Conservation (phyloP, 306 rosid genomes). For the Acmispon strigosus region DNA sequence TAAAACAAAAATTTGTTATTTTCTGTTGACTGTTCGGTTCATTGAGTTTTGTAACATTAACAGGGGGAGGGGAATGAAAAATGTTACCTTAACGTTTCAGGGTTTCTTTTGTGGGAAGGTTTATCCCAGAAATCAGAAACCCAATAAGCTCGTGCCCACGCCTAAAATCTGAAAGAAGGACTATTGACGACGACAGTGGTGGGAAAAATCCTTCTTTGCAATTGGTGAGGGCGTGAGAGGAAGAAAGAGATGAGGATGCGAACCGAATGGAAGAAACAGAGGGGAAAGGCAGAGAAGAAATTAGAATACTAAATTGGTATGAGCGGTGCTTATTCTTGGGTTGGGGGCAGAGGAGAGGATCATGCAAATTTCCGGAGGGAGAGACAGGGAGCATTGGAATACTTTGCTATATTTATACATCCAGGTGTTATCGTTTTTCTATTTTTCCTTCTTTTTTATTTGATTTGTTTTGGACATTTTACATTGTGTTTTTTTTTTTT, state of each 20-base stretch:
- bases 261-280: background rate
- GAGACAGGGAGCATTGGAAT: constrained; percentile 29
- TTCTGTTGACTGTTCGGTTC: background rate
- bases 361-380: constrained; percentile 24
- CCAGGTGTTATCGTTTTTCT: background rate
- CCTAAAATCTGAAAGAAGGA: constrained; percentile 13
- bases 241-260: background rate
- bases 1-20: background rate
- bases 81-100: background rate
- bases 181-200: background rate
- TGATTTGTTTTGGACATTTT: too few species aligned
- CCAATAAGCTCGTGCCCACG: background rate
- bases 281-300: constrained; percentile 3
- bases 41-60: background rate
- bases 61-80: background rate
- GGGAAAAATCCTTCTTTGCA: constrained; percentile 13
- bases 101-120: background rate
- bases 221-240: constrained; percentile 3
- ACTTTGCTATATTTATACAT: constrained; percentile 58
- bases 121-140: background rate
- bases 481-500: background rate
- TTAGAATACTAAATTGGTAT: constrained; percentile 29
- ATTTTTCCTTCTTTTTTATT: background rate
- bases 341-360: constrained; percentile 19
- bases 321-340: constrained; percentile 51